Evolutionary conservation across 148 eudicot genomes (phyloP), one percentile per base, ranked within the genome.

Genomic region (Nepenthes mirabilis): DNA sequence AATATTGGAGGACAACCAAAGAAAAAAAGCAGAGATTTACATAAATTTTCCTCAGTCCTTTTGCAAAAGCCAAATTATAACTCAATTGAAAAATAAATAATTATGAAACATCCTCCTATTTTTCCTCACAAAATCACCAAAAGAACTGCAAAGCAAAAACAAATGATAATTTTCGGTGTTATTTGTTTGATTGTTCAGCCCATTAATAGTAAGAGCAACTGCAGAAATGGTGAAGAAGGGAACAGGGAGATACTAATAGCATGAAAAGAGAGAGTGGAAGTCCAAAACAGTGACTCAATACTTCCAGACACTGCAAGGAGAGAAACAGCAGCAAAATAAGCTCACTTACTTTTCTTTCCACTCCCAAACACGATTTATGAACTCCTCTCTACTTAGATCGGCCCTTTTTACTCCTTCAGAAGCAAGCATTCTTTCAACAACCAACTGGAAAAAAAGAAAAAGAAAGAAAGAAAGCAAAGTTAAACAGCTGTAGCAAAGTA

Each of bases 401-500:
- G 70, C 76, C 77, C 96, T 82, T 71, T 84, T 93, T 63, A 83
- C 78, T 65, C 99, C 99, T 83, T 93, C 95, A 55, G 84, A 72
- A 12, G 95, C 89, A 60, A 93, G 91, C 99, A 93, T 83, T 71
- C 77, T 86, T 79, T 93, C 99, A 56, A 93, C 99, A 72, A 88
- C 96, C 81, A 93, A 61, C 99, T 93, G 93, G 74, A 78, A 77
- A 56, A 33, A 83, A 62, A 23, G 23, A 23, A 23, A 23, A 23
- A 23, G 23, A 23, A 23, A 23, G 23, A 23, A 23, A 23, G 23
- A 23, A 23, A 23, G 23, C 23, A 23, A 63, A n/a, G 43, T 52
- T 35, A 52, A 33, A 50, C 52, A 61, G 51, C 67, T 23, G 55
- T 35, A 43, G 34, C 45, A 49, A 54, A 23, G 23, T 23, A 23